A percentile compares a stretch with the other conserved stretches of the same genome.
Evolutionary conservation across 257 asterid genomes (phyloP).

Genomic region (Nemophila menziesii): DNA sequence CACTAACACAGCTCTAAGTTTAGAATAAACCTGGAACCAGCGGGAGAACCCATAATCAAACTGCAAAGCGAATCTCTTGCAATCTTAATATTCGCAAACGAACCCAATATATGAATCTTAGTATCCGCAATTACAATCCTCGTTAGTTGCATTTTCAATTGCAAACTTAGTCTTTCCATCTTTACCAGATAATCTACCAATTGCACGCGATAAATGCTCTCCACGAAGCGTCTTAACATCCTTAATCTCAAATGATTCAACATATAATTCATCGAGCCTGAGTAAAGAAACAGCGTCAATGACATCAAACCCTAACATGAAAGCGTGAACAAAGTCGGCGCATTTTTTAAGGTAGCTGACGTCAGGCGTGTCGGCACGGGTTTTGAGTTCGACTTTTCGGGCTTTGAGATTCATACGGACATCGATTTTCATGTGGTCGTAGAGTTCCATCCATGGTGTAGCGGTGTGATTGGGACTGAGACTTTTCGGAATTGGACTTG

Average conservation of each 20-base stretch:
- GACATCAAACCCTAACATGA: constrained; percentile 68
- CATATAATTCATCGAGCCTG: constrained; percentile 71
- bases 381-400: constrained; percentile 74
- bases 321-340: constrained; percentile 89
- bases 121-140: constrained; percentile 78
- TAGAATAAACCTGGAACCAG: constrained; percentile 81
- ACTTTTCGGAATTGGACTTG: constrained; percentile 69
- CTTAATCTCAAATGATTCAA: constrained; percentile 79
- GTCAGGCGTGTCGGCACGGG: constrained; percentile 79
- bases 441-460: constrained; percentile 75
- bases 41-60: constrained; percentile 84
- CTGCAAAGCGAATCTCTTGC: constrained; percentile 83
- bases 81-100: constrained; percentile 65
- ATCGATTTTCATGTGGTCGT: constrained; percentile 68
- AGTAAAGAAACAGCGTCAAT: constrained; percentile 61
- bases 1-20: constrained; percentile 68
- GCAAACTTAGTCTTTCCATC: constrained; percentile 84
- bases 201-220: constrained; percentile 77
- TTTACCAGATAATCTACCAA: constrained; percentile 82
- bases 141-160: constrained; percentile 68
- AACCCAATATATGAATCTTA: constrained; percentile 72
- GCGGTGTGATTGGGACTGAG: constrained; percentile 59
- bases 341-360: constrained; percentile 70
- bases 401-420: constrained; percentile 79
- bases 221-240: constrained; percentile 80